These are phyloP conservation scores for Ceratobasidium sp. DNA, from an alignment of 1,284 basidiomycete species.

Conservation along the genomic window DNA sequence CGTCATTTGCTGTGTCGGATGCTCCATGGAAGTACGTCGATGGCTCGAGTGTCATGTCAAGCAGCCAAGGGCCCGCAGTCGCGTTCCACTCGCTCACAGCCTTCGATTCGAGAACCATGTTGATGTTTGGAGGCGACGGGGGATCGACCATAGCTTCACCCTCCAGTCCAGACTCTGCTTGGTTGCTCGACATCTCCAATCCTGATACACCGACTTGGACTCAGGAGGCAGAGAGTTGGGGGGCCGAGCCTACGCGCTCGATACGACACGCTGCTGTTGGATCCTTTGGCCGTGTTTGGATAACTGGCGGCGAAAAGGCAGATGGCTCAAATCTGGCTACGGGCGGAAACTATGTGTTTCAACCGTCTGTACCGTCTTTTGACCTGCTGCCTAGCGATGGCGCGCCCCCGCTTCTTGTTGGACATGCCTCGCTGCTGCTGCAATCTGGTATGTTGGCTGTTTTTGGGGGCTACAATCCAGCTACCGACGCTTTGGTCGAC, in stretches of 20 bases:
- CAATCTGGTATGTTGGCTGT: conserved; percentile 75
- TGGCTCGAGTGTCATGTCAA: conserved; percentile 58
- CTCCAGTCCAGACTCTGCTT: conserved; percentile 70
- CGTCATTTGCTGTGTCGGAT: conserved; percentile 65
- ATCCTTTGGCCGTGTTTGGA: conserved; percentile 61
- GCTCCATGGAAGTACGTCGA: conserved; percentile 74
- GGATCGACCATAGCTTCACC: conserved; percentile 67
- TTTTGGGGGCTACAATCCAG: conserved; percentile 75
- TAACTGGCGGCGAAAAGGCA: conserved; percentile 79
- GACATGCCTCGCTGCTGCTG: conserved; percentile 75
- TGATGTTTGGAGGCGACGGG: conserved; percentile 80
- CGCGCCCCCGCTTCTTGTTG: conserved; percentile 73
- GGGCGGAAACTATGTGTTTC: conserved; percentile 72
- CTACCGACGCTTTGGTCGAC: conserved; percentile 60
- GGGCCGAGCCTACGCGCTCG: conserved; percentile 72
- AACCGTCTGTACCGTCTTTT: conserved; percentile 51
- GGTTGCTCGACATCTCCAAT: conserved; percentile 61
- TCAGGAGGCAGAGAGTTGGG: conserved; percentile 66
- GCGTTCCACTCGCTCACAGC: conserved; percentile 85
- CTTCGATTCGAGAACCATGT: conserved; percentile 62
- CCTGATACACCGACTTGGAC: conserved; percentile 60
- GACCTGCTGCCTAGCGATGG: conserved; percentile 61
- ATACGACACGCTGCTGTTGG: conserved; percentile 72
- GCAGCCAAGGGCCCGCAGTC: conserved; percentile 66
- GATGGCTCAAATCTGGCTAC: conserved; percentile 77